Base-by-base conservation (phyloP, 441 rosid species). In the Dalechampia spathulata region DNA sequence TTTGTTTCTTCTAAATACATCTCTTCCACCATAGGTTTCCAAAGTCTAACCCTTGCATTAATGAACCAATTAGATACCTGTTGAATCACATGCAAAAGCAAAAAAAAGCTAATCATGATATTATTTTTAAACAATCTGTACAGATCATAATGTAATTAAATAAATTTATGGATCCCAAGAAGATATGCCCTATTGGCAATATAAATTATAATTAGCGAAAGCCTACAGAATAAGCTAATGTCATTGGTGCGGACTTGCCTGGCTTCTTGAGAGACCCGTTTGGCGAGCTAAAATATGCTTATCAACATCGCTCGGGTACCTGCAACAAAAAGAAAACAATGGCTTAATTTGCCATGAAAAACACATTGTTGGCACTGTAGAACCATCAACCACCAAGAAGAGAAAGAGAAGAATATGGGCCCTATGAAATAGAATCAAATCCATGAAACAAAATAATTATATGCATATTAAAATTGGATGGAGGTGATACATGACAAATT, bases 1-100 rank as follows among this genome's bases (percentile, higher is more conserved):
- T 77, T 87, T 57, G 81, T 66, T 72, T 93, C 99, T 77, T 93
- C 99, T 55, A 73, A 41, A 68, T 93, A 90, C 95, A 90, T 87
- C 55, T 93, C 99, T 73, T 93, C 99, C 54, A 93, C 86, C 99
- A 93, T 93, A 20, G 99, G 99, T 64, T 90, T 93, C 99, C 99
- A 93, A 20, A 93, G 77, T 79, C 99, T 90, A 64, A 93, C 99
- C 67, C 99, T 83, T 63, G 99, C 99, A 75, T 92, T 92, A 27
- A 92, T 92, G 69, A 92, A 92, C 99, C 97, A 93, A 72, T 93
- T 93, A 28, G 99, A 89, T 41, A 93, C 99, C 99, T 93, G 64
- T 71, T 51, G n/a, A 49, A 66, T 50, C 34, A 43, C 34, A 52
- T 48, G 38, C 22, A 48, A 63, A 55, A 68, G 56, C 56, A 74